phyloP scores from a whole-genome alignment of 108 stramenopile species.

The Nannochloropsis granulata region DNA sequence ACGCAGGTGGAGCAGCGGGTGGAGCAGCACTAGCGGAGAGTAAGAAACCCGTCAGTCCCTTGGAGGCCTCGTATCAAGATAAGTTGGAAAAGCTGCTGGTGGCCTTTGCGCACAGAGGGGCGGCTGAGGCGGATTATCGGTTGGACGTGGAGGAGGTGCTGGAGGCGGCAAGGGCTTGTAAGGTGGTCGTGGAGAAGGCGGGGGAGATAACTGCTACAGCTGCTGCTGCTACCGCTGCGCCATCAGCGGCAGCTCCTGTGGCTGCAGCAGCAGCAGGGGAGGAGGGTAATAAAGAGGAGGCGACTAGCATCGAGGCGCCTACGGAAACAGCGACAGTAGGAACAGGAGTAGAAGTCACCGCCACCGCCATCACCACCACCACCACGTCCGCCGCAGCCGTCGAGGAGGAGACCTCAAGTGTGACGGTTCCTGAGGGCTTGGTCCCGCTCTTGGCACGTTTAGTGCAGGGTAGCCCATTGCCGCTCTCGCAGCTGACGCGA shows the following conservation, averaged over 20 bases:
- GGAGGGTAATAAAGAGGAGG: not conserved
- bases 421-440: constrained; percentile 1
- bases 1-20: not conserved
- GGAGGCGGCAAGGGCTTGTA: not conserved
- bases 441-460: constrained; percentile 13
- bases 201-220: not conserved
- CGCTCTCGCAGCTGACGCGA: constrained; percentile 3
- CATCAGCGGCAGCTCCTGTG: not conserved
- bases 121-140: not conserved
- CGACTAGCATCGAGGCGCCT: not conserved
- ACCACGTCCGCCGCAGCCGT: not conserved
- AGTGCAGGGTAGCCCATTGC: constrained; percentile 18
- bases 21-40: not conserved
- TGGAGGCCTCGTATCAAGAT: not conserved
- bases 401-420: not conserved
- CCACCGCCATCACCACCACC: not conserved
- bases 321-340: not conserved
- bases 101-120: not conserved
- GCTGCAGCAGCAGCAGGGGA: not conserved
- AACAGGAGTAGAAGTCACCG: not conserved
- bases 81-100: not conserved
- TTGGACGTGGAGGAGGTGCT: not conserved
- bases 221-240: not conserved
- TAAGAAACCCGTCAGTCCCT: not conserved
- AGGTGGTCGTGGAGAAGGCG: not conserved